These are phyloP conservation scores for Torulaspora pretoriensis DNA, from an alignment of 1,139 yeast species.

Conservation along the genomic window DNA sequence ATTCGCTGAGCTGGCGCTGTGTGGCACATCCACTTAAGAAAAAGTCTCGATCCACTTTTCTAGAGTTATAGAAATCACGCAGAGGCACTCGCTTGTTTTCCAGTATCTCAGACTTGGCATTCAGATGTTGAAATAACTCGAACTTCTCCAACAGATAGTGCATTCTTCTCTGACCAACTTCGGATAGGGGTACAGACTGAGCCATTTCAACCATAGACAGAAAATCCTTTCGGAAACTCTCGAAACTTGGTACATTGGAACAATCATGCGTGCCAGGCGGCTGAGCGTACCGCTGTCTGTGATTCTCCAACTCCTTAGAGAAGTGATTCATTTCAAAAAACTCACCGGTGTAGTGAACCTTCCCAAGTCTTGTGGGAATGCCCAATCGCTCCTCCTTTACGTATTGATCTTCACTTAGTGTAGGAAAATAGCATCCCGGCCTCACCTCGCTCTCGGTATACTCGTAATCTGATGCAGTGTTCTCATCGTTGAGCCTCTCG, in stretches of 20 bases:
- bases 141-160: conserved; percentile 30
- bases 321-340: conserved; percentile 28
- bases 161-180: conserved; percentile 26
- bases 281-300: conserved; percentile 7
- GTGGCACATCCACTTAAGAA: conserved; percentile 97
- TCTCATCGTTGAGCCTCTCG: conserved; percentile 23
- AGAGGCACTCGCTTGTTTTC: conserved; percentile 66
- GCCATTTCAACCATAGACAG: conserved; percentile 14
- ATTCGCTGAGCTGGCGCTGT: conserved; percentile 88
- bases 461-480: conserved; percentile 8
- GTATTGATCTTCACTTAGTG: conserved; percentile 9
- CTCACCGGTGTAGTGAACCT: conserved; percentile 31
- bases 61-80: conserved; percentile 91
- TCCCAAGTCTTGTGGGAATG: conserved; percentile 8
- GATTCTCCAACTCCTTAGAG: conserved; percentile 15
- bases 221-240: conserved; percentile 27
- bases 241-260: conserved; percentile 22
- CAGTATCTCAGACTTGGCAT: conserved; percentile 31
- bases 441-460: conserved; percentile 1
- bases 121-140: conserved; percentile 32
- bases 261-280: conserved; percentile 3
- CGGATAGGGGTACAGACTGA: conserved; percentile 19
- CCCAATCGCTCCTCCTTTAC: conserved; percentile 7
- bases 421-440: conserved; percentile 13
- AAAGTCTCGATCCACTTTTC: conserved; percentile 96